Percentiles rank a stretch among this genome's conserved stretches.
phyloP scores from a whole-genome alignment of 805 yeast genomes.

The Sugiyamaella mastotermitis region DNA sequence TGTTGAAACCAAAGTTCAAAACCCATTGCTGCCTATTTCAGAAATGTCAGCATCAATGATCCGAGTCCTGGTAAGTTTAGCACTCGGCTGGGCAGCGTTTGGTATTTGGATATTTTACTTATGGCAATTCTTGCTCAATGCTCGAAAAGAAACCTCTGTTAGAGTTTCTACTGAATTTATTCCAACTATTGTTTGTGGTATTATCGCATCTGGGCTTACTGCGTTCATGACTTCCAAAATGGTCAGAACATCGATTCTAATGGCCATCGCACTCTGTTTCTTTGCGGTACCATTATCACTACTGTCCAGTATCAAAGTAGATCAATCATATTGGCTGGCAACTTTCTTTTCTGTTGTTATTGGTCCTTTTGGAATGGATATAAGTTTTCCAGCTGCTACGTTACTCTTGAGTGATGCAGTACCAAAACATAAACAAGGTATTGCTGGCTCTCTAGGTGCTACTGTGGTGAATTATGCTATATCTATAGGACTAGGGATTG shows the following conservation, averaged over 20 bases:
- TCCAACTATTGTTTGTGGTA: conserved; percentile 26
- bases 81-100: conserved; percentile 73
- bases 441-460: conserved; percentile 68
- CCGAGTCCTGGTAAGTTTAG: conserved; percentile 44
- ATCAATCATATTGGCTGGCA: conserved; percentile 55
- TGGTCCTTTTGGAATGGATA: conserved; percentile 69
- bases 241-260: conserved; percentile 8
- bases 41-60: conserved; percentile 42
- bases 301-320: conserved; percentile 23
- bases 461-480: conserved; percentile 69
- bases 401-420: conserved; percentile 52
- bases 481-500: conserved; percentile 64
- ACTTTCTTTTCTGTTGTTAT: conserved; percentile 51
- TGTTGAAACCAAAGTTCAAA: conserved; percentile 41
- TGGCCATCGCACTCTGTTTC: conserved; percentile 43
- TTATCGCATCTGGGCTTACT: conserved; percentile 10
- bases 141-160: conserved; percentile 45
- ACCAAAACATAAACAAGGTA: conserved; percentile 64
- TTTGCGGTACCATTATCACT: conserved; percentile 44
- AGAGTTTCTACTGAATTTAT: conserved; percentile 41
- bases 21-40: conserved; percentile 50
- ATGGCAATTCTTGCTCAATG: conserved; percentile 44
- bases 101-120: conserved; percentile 68
- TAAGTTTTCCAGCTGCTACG: conserved; percentile 71
- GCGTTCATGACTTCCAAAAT: conserved; percentile 9